A percentile compares a stretch with the other conserved stretches of the same genome.
Conservation (phyloP, 306 rosid genomes). For the Arachis hypogaea region DNA sequence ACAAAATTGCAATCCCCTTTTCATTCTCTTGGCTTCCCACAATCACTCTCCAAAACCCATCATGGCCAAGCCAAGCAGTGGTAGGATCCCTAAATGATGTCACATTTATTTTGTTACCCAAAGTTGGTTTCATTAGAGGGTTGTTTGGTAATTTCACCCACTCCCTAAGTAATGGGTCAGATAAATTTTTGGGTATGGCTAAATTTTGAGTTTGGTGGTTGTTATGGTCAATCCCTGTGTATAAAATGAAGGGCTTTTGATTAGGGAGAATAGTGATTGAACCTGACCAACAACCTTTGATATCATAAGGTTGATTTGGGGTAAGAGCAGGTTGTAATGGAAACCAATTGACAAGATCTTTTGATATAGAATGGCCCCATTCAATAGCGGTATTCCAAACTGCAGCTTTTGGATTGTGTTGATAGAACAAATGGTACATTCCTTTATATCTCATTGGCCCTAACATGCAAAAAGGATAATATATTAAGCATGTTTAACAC, state of each 20-base stretch:
- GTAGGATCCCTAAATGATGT: constrained; percentile 48
- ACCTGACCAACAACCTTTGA: constrained; percentile 46
- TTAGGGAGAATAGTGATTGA: constrained; percentile 38
- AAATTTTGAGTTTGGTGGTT: constrained; percentile 41
- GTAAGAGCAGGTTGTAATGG: constrained; percentile 33
- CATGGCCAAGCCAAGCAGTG: constrained; percentile 48
- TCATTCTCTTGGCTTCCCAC: constrained; percentile 44
- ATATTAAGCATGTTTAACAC: background rate
- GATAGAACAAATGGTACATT: constrained; percentile 45
- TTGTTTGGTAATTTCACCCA: constrained; percentile 45
- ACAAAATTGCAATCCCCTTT: constrained; percentile 45
- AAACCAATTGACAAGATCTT: constrained; percentile 47
- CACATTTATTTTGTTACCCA: constrained; percentile 31
- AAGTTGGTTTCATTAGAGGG: constrained; percentile 29
- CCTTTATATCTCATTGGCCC: constrained; percentile 49
- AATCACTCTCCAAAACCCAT: constrained; percentile 52
- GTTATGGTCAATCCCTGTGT: constrained; percentile 38
- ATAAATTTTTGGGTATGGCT: constrained; percentile 38
- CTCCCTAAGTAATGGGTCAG: constrained; percentile 48
- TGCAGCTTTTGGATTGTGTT: constrained; percentile 45
- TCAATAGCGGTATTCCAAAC: constrained; percentile 30
- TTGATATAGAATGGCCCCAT: constrained; percentile 51
- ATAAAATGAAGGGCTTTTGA: constrained; percentile 27
- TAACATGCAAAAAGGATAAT: background rate
- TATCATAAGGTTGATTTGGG: constrained; percentile 39